Base-by-base conservation (phyloP, 1,139 yeast genomes). In the Zhuliangozyma parablackwelliae region DNA sequence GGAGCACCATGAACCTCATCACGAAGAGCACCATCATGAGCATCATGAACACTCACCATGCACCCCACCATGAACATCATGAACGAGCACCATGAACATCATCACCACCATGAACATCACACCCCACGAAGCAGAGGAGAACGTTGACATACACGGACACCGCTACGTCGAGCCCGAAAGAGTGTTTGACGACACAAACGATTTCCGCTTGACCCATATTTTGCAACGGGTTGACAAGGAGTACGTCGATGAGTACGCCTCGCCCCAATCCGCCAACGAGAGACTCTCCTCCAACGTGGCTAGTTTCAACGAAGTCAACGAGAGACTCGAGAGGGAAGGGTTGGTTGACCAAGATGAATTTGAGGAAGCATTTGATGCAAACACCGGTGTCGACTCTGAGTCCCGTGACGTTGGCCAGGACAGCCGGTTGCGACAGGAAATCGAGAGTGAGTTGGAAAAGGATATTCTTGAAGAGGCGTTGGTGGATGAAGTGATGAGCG, bases 181-280 rank as follows among this genome's bases (percentile, higher is more conserved):
- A 33, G 62, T 57, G 1, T 66, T 65, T 44, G 56, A 55, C 31
- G 51, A 50, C 11, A 41, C 46, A 12, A 42, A 47, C 11, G 63
- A 65, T 38, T 64, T 57, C 41, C 46, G 44, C 35, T 69, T 68
- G 2, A 49, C 50, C 13, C 70, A 63, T 41, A 31, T 44, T n/a
- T 40, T 47, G 37, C 47, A 45, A 39, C 40, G 47, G 32, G 29
- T 39, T 23, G 44, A 38, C 26, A 46, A 43, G 29, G 36, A 42
- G 30, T 39, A 41, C 21, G 35, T 39, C n/a, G 28, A 32, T 9
- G 33, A 25, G 20, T 30, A 38, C 16, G 4, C 4, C 16, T 40
- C 46, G 37, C 47, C 45, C 38, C 40, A 47, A 32, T 31, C 39
- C 23, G 44, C 37, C 26, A 46, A 43, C 28, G 36, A 42, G 29